phyloP scores from a whole-genome alignment of 345 rosid genomes.

The Lepidium aucheri region DNA sequence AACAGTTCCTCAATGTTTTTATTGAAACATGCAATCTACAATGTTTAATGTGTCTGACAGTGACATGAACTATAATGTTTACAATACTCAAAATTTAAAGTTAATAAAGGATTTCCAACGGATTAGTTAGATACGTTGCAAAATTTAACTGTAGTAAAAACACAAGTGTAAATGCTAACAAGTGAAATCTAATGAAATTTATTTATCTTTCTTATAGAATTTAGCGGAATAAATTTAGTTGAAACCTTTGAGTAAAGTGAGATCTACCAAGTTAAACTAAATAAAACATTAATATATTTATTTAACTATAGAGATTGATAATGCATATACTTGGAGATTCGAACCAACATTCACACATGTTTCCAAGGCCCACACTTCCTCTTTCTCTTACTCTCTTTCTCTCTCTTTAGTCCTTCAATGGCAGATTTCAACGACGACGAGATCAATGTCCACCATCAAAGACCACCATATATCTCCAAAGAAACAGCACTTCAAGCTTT shows the following conservation, averaged over 20 bases:
- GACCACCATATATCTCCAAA: slow-evolving; percentile 50
- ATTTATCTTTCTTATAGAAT: no score
- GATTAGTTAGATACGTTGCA: no score
- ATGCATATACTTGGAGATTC: background rate
- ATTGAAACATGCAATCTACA: no score
- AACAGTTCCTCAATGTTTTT: no score
- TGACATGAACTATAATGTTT: no score
- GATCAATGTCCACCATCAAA: slow-evolving; percentile 25
- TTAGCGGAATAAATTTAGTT: no score
- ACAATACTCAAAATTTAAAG: no score
- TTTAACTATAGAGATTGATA: background rate
- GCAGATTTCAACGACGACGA: slow-evolving; percentile 55
- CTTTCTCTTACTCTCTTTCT: background rate
- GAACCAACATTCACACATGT: background rate
- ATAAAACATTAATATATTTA: background rate
- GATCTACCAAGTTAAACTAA: background rate
- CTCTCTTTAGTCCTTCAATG: slow-evolving; percentile 29
- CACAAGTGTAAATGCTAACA: no score
- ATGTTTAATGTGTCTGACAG: no score
- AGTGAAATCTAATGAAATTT: no score
- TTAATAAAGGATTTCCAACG: no score
- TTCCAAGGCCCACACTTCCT: background rate
- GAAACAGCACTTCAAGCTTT: slow-evolving; percentile 88
- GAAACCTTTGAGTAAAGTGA: background rate
- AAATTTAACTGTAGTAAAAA: no score